Base-by-base conservation (phyloP, 2,329 filamentous ascomycete genomes). In the Drechslerella dactyloides region DNA sequence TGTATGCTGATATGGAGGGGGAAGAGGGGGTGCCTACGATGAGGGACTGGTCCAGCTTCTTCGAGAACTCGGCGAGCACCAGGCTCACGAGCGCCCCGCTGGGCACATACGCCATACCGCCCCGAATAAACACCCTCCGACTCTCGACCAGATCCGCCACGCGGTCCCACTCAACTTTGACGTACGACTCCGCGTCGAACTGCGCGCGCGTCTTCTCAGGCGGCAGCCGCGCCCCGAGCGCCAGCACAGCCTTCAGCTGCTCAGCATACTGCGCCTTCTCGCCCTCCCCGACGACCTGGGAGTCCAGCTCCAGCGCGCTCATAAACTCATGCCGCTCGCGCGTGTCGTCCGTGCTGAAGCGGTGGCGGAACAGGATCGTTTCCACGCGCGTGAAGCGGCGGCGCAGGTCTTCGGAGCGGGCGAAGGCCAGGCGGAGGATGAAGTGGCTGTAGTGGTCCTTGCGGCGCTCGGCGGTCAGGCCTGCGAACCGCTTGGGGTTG, bases 361-460 rank as follows among this genome's bases (percentile, higher is more conserved):
- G 84, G 75, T 97, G 82, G 73, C 89, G 87, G 80, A 99, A 99
- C 0, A 99, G 84, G 85, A 90, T 90, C 0, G 90, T 90, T 81
- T 99, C 94, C 2, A 96, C 87, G 37, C 93, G 87, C 2, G 88
- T 85, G 78, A 97, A 99, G 23, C 94, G 88, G 74, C 90, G 85
- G 46, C 94, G 87, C 40, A 97, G 83, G 77, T 99, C 94, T 78
- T 96, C 92, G 0, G 93, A 97, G 1, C 89, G 87, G 0, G 93
- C 88, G 78, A 99, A 99, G 0, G 94, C 94, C 48, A 99, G 86
- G 0, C 94, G 88, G 4, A 99, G 85, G 73, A 97, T 99, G 79
- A 97, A 99, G 80, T 99, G 94, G 63, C 90, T 94, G 81, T 97
- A 99, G 81, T 99, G 94, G 77, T 99, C 94, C 79, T 94, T 96